Evolutionary conservation across 176 grass and related monocot genomes (phyloP).

Genomic region (Oryza longistaminata): DNA sequence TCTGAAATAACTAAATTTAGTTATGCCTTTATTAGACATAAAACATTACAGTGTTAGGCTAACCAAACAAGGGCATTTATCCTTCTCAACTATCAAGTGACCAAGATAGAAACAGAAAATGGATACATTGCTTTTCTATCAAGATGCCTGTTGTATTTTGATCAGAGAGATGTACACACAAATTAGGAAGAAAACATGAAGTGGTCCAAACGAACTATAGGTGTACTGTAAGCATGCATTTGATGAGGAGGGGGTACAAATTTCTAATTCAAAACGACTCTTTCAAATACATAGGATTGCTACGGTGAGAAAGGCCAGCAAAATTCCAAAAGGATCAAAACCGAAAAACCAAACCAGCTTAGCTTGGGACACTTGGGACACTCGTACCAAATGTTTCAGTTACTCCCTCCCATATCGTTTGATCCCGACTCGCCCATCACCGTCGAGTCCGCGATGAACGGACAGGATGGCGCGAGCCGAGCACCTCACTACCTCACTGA

Average conservation of each 20-base stretch:
- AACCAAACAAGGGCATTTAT: no score
- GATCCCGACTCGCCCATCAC: neutral
- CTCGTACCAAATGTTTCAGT: neutral
- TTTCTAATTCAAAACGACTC: no score
- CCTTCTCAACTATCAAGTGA: no score
- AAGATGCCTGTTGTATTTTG: neutral
- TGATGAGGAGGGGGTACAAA: neutral
- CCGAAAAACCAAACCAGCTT: neutral
- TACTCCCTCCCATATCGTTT: neutral
- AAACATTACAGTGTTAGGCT: no score
- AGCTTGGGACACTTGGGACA: neutral
- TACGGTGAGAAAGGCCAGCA: neutral
- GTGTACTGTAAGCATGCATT: neutral
- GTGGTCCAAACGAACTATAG: neutral
- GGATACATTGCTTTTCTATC: neutral
- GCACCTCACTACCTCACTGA: neutral
- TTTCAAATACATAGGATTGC: neutral
- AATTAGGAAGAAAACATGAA: neutral
- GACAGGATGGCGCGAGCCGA: conserved; percentile 24
- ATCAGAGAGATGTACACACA: neutral
- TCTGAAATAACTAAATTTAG: no score
- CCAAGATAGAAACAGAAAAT: no score
- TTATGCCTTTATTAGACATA: no score
- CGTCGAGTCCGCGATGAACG: neutral
- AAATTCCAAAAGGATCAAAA: neutral